Evolutionary conservation across 345 rosid genomes (phyloP).

Genomic region (Rhizophora apiculata): DNA sequence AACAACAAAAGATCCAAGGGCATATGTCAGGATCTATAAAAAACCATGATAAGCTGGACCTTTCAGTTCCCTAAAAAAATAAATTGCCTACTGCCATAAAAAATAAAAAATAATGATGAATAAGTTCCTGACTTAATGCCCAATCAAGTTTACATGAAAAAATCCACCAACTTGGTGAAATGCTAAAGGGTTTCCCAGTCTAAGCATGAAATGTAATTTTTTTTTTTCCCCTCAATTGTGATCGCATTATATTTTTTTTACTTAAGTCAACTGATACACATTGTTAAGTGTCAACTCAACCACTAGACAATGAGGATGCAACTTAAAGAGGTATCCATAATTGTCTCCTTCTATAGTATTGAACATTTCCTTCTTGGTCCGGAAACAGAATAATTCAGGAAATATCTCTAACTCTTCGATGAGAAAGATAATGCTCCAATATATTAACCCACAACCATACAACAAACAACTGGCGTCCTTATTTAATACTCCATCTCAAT

Average conservation of each 20-base stretch:
- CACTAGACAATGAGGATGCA: too few species aligned
- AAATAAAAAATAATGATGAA: too few species aligned
- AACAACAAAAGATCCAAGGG: too few species aligned
- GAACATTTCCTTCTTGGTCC: too few species aligned
- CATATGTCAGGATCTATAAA: neutral
- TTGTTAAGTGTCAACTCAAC: too few species aligned
- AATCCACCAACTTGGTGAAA: neutral
- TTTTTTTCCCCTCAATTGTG: neutral
- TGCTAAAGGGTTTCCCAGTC: neutral
- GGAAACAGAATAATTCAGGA: too few species aligned
- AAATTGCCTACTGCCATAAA: neutral
- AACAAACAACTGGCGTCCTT: conserved; percentile 7
- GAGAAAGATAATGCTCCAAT: neutral
- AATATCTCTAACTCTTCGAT: neutral
- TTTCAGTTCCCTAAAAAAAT: neutral
- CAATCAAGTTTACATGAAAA: neutral
- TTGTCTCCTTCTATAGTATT: too few species aligned
- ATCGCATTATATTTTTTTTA: neutral
- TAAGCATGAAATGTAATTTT: neutral
- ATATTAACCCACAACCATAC: neutral
- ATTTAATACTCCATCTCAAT: neutral
- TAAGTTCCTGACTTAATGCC: neutral
- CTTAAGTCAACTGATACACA: neutral
- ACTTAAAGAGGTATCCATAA: too few species aligned
- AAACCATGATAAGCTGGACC: neutral